Base-by-base conservation (phyloP, 1,284 basidiomycete species). In the Takashimella koratensis region DNA sequence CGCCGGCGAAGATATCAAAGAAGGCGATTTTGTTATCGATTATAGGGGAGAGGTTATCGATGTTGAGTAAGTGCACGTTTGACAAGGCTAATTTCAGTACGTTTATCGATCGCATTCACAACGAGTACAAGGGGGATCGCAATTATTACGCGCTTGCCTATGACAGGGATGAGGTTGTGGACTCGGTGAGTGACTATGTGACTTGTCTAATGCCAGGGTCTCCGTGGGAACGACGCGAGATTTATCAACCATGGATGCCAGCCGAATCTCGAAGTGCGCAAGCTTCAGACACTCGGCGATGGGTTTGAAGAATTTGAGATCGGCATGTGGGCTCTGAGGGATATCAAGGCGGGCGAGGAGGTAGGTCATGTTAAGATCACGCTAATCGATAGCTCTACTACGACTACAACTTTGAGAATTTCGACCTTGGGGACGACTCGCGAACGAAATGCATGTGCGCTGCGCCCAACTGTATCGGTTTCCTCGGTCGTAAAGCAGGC, bases 211-310 rank as follows among this genome's bases (percentile, higher is more conserved):
- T 6, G 13, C n/a, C 49, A 77, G 74, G 77, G 78, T 2, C 57
- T 71, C 53, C 62, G 67, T 52, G 79, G 78, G 19, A 79, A 79
- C 60, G 71, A 75, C 23, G 73, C 77, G 3, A 62, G 79, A 16
- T 80, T 79, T 64, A 76, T 79, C 62, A 79, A 79, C 60, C 77
- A 78, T 57, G 71, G 73, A 2, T 78, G 77, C 47, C 62, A 63
- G 5, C 76, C 77, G 1, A 78, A 78, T 47, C 63, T 77, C 25
- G 72, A 75, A 47, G 73, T 78, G 12, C 66, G 71, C 25, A 73
- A 76, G 55, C 74, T 67, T 47, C 67, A 69, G 51, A 72, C 65
- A 0, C 49, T 73, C 5, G 73, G 74, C 2, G 70, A 72, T 43
- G 74, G 71, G 5, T 60, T 63, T 43, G 77, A 79, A 44, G 79